These are phyloP conservation scores for Lizonia empirigonia DNA, from an alignment of 2,329 filamentous ascomycete genomes.

Conservation along the genomic window DNA sequence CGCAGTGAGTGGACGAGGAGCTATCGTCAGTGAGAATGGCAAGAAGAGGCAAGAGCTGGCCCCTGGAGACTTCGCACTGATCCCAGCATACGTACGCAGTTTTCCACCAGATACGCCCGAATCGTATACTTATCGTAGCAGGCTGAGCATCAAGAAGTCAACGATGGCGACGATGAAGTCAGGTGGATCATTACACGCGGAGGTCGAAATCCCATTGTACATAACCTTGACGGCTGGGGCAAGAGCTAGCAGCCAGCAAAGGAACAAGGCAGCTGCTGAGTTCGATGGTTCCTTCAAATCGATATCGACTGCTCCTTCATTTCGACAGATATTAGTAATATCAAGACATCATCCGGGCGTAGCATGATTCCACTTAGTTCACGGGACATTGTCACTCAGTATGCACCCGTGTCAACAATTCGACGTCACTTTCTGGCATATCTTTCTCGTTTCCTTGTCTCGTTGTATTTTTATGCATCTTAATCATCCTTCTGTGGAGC, in stretches of 20 bases:
- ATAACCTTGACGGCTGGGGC: slow-evolving; percentile 68
- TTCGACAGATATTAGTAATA: neutral
- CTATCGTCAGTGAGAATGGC: slow-evolving; percentile 63
- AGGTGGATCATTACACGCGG: slow-evolving; percentile 70
- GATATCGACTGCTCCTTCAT: neutral
- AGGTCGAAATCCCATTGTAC: slow-evolving; percentile 65
- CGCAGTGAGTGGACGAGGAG: slow-evolving; percentile 65
- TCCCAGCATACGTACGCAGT: slow-evolving; percentile 62
- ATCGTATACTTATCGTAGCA: neutral
- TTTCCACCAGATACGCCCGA: neutral
- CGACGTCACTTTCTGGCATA: neutral
- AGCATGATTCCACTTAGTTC: neutral
- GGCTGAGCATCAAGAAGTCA: slow-evolving; percentile 72
- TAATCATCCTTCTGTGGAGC: neutral
- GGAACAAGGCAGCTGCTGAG: slow-evolving; percentile 3
- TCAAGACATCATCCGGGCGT: neutral
- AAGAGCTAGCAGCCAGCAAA: slow-evolving; percentile 27
- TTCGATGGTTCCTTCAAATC: neutral
- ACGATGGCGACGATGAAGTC: slow-evolving; percentile 67
- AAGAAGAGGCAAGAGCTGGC: slow-evolving; percentile 62
- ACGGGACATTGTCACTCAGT: neutral
- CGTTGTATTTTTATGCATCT: neutral
- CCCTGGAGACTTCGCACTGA: slow-evolving; percentile 71
- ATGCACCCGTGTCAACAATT: neutral
- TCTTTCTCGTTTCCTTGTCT: neutral